Base-by-base conservation (phyloP, 1,284 basidiomycete species). In the Coniophora puteana region DNA sequence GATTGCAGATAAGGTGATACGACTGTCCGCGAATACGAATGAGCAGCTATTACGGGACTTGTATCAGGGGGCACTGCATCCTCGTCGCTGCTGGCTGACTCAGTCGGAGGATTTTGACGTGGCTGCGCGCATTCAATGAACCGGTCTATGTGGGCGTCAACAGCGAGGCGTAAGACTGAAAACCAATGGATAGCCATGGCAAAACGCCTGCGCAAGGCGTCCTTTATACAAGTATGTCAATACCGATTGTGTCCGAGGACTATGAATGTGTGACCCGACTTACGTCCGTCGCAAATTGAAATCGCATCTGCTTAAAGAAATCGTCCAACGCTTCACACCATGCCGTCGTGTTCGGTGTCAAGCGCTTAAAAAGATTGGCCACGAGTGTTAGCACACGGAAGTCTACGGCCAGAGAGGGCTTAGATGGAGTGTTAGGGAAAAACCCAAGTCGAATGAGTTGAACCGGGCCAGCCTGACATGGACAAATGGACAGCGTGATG, bases 361-460 rank as follows among this genome's bases (percentile, higher is more conserved):
- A 38, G 10, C 26, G 36, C 4, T 46, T 22, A 31, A 48, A 49
- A 18, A 46, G 40, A 1, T 32, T 32, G 8, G 28, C 31, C 11
- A 48, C 40, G 20, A 52, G 29, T 7, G 36, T 25, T 5, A 52
- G 37, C 8, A 52, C 14, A 11, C 38, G 16, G 13, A 46, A n/a
- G 30, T 43, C 12, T 12, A 51, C 44, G 22, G 49, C 49, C 11
- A 51, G 36, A 3, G 36, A 27, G 12, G 49, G 50, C 4, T 34
- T 38, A 7, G 41, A 18, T 21, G 49, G 50, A 17, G 49, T 26
- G 30, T 44, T 48, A 25, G 49, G 46, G 32, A 50, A 51, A 16
- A 38, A 39, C 12, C 48, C 40, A 6, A n/a, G n/a, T 17, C 21
- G 8, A n/a, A 51, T 36, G 17, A 51, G 38, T 30, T 49, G 44